Conservation (phyloP, 352 stramenopile genomes). For the Pythium insidiosum region DNA sequence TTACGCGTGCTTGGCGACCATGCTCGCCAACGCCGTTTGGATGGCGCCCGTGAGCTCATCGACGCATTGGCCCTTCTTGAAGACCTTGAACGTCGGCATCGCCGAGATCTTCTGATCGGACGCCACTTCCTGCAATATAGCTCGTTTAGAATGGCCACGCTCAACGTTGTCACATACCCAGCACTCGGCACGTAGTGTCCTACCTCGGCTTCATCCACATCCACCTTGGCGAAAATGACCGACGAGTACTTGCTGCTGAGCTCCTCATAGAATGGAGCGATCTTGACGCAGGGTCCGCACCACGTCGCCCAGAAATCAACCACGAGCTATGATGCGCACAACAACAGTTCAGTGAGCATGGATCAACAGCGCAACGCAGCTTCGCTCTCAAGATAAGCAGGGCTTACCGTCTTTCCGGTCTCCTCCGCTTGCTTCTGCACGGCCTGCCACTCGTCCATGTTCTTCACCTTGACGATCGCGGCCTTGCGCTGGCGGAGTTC, state of each 20-base stretch:
- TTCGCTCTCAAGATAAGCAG: too few species aligned
- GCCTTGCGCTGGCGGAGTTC: slow-evolving; percentile 55
- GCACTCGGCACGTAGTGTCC: too few species aligned
- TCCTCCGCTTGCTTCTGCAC: slow-evolving; percentile 38
- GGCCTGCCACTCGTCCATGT: slow-evolving; percentile 43
- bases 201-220: slow-evolving; percentile 68
- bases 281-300: slow-evolving; percentile 77
- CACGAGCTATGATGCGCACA: slow-evolving; percentile 35
- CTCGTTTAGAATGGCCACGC: too few species aligned
- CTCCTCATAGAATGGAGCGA: slow-evolving; percentile 68
- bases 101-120: slow-evolving; percentile 49
- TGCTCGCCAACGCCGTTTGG: slow-evolving; percentile 40
- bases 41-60: slow-evolving; percentile 82
- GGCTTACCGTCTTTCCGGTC: slow-evolving; percentile 35
- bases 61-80: slow-evolving; percentile 83
- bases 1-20: slow-evolving; percentile 37
- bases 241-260: slow-evolving; percentile 45
- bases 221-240: slow-evolving; percentile 64
- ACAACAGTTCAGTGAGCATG: neutral
- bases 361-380: neutral
- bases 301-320: slow-evolving; percentile 84
- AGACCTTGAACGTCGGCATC: slow-evolving; percentile 93
- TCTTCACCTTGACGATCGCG: slow-evolving; percentile 32
- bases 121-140: too few species aligned
- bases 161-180: too few species aligned